These are phyloP conservation scores for Gastrolobium bilobum DNA, from an alignment of 306 rosid species.

Conservation along the genomic window DNA sequence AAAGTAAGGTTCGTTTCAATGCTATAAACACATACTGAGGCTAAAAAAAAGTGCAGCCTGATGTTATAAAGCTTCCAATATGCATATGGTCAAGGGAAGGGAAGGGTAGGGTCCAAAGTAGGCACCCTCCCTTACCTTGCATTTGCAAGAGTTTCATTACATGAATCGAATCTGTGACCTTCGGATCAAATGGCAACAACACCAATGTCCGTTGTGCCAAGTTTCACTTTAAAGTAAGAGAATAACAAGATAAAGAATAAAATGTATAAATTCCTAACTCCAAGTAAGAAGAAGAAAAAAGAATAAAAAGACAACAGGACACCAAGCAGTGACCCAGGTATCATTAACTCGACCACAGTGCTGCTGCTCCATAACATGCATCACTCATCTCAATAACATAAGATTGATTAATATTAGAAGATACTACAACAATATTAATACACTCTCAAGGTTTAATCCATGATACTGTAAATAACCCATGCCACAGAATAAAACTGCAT, in stretches of 20 bases:
- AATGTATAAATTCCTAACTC: background rate
- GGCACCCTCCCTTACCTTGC: too few relatives aligned
- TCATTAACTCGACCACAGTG: background rate
- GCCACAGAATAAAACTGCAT: background rate
- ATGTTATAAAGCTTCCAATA: too few relatives aligned
- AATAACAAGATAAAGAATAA: background rate
- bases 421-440: background rate
- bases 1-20: background rate
- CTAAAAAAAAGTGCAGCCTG: too few relatives aligned
- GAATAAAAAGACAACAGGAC: background rate
- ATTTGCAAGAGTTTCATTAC: too few relatives aligned
- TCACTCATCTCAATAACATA: slow-evolving; percentile 13
- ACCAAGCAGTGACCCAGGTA: background rate
- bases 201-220: too few relatives aligned
- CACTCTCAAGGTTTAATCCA: background rate
- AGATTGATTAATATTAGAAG: background rate
- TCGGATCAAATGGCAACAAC: too few relatives aligned
- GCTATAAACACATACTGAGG: background rate
- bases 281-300: background rate
- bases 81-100: too few relatives aligned
- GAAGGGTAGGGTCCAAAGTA: too few relatives aligned
- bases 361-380: background rate
- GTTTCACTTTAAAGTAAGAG: too few relatives aligned
- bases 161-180: too few relatives aligned
- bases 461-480: background rate